Percentiles rank a stretch among this genome's conserved stretches.
phyloP scores from a whole-genome alignment of 345 rosid genomes.

The Aquilaria malaccensis region DNA sequence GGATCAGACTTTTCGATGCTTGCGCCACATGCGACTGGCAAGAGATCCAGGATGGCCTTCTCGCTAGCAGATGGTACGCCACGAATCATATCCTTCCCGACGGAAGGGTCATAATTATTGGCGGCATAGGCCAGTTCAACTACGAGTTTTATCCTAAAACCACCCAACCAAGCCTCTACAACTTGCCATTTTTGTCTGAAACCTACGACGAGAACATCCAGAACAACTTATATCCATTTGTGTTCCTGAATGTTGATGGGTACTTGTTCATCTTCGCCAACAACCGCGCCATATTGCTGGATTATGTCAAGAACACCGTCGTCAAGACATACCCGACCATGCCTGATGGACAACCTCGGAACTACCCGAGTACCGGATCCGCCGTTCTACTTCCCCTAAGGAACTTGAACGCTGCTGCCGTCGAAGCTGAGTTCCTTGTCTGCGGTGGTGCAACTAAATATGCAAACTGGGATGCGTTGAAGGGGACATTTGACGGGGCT shows the following conservation, averaged over 20 bases:
- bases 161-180: slow-evolving; percentile 1
- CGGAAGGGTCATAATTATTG: slow-evolving; percentile 17
- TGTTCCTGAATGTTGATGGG: slow-evolving; percentile 29
- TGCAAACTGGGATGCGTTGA: slow-evolving; percentile 12
- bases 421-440: slow-evolving; percentile 25
- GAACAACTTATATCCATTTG: slow-evolving; percentile 37
- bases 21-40: slow-evolving; percentile 22
- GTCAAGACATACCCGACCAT: slow-evolving; percentile 23
- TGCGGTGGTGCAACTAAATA: slow-evolving; percentile 33
- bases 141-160: slow-evolving; percentile 16
- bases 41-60: slow-evolving; percentile 9
- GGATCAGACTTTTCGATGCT: slow-evolving; percentile 18
- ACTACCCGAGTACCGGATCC: slow-evolving; percentile 33
- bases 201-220: slow-evolving; percentile 7
- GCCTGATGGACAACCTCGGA: slow-evolving; percentile 22
- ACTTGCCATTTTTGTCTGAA: slow-evolving; percentile 21
- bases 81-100: slow-evolving; percentile 19
- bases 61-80: slow-evolving; percentile 19
- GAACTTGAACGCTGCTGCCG: neutral
- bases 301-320: slow-evolving; percentile 21
- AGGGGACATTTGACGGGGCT: slow-evolving; percentile 9
- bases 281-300: slow-evolving; percentile 22
- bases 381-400: slow-evolving; percentile 30
- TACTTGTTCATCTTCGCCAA: slow-evolving; percentile 31
- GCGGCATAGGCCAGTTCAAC: slow-evolving; percentile 8